Percentiles rank a stretch among this genome's conserved stretches.
These are phyloP conservation scores for Cavenderia fasciculata DNA, from an alignment of 78 protist genomes.

Conservation along the genomic window DNA sequence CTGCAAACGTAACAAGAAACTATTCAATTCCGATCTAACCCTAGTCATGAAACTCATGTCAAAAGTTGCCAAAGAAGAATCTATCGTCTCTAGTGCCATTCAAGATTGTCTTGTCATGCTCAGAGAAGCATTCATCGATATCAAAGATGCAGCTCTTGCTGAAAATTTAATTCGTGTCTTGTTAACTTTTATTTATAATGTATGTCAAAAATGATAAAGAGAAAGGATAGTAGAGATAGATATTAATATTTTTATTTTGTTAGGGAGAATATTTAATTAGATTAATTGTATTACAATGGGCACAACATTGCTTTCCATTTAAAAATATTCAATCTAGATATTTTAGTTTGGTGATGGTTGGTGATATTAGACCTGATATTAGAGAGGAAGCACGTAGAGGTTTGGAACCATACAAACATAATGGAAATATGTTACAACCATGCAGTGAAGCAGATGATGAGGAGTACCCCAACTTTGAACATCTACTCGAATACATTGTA, in stretches of 20 bases:
- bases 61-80: conserved; percentile 17
- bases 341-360: conserved; percentile 44
- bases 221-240: not conserved
- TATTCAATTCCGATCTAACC: conserved; percentile 8
- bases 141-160: not conserved
- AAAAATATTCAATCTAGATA: conserved; percentile 39
- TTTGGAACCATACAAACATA: conserved; percentile 50
- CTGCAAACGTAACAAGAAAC: conserved; percentile 23
- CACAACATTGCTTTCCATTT: conserved; percentile 74
- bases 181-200: not conserved
- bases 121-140: conserved; percentile 43
- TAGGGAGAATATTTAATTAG: conserved; percentile 27
- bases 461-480: conserved; percentile 28
- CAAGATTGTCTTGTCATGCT: conserved; percentile 48
- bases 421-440: conserved; percentile 56
- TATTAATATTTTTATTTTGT: not conserved
- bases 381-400: conserved; percentile 63
- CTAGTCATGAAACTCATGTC: conserved; percentile 7
- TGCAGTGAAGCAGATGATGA: not conserved
- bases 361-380: conserved; percentile 55
- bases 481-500: not conserved
- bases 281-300: conserved; percentile 38
- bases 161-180: not conserved
- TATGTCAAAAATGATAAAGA: not conserved
- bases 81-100: conserved; percentile 33